Conservation (phyloP, 2,329 filamentous ascomycete species). For the Cladorrhinum sp. region DNA sequence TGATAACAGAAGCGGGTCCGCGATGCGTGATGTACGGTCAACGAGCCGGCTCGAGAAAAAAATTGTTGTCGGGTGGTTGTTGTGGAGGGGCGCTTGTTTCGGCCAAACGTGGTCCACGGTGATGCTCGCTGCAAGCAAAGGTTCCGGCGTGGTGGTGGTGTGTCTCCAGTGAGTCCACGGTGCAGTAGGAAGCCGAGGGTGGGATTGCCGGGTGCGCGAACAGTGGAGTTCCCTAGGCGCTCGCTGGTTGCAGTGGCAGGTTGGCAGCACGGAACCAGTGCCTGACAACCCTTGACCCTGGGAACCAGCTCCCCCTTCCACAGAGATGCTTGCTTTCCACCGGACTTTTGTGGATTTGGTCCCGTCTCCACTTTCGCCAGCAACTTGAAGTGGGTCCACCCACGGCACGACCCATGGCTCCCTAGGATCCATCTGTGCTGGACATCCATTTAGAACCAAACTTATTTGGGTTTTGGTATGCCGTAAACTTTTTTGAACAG, state of each 20-base stretch:
- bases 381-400: neutral
- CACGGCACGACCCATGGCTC: neutral
- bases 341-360: neutral
- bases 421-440: neutral
- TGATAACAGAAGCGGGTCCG: slow-evolving; percentile 9
- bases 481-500: neutral
- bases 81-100: slow-evolving; percentile 3
- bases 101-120: slow-evolving; percentile 2
- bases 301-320: neutral
- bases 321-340: neutral
- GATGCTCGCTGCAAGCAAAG: slow-evolving; percentile 12
- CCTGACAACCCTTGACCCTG: neutral
- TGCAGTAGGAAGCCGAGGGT: slow-evolving; percentile 25
- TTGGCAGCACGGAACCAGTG: neutral
- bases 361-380: neutral
- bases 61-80: slow-evolving; percentile 8
- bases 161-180: slow-evolving; percentile 13
- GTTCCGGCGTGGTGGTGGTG: slow-evolving; percentile 13
- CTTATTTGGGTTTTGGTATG: neutral
- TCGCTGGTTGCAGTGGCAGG: slow-evolving; percentile 9
- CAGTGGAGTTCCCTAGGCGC: slow-evolving; percentile 21
- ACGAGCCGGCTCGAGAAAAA: slow-evolving; percentile 13
- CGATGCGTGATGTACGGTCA: slow-evolving; percentile 13
- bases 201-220: slow-evolving; percentile 27
- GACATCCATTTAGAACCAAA: neutral